Evolutionary conservation across 129 eudicot species (phyloP), one percentile per base, ranked within the genome.

Genomic region (Calendula officinalis): DNA sequence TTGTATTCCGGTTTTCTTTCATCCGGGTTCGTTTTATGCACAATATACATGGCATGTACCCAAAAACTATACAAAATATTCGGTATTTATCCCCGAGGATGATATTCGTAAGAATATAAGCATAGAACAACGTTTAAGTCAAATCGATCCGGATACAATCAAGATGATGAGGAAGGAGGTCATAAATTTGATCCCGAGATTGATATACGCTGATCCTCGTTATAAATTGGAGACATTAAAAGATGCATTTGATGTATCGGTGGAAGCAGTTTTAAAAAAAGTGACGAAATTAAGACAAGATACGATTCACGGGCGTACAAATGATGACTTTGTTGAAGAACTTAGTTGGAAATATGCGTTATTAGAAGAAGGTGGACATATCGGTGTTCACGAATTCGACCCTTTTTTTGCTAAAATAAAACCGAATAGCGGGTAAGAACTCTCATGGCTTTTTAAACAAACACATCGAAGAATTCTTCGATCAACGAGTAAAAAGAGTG

Each of bases 1-100:
- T 47, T 47, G 53, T 47, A 47, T 47, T n/a, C 53, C 53, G 5
- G 53, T 47, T 47, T 47, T 47, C 53, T 47, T 47, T 47, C 53
- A 47, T 47, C 8, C 7, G 15, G 53, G 15, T 47, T 47, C 53
- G 5, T 47, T 47, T 14, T 47, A 47, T 13, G 15, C 53, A 47
- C 53, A 47, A 47, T 47, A 47, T 10, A 47, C 53, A 12, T 47
- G 53, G 53, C 53, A 47, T 47, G 27, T 47, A 13, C 53, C 3
- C 1, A 47, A 1, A 5, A 47, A 47, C 22, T 8, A 47, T 47
- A 47, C 53, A 5, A 47, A 5, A 5, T 47, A 47, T 47, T 47
- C 17, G 3, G 53, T 47, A 5, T 47, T 47, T 47, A 47, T 47
- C 53, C 15, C 53, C 1, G 53, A 47, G 27, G 9, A 47, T 47